A percentile compares a stretch with the other conserved stretches of the same genome.
Conservation (phyloP, 2,329 filamentous ascomycete genomes). For the Penicillium sp. region DNA sequence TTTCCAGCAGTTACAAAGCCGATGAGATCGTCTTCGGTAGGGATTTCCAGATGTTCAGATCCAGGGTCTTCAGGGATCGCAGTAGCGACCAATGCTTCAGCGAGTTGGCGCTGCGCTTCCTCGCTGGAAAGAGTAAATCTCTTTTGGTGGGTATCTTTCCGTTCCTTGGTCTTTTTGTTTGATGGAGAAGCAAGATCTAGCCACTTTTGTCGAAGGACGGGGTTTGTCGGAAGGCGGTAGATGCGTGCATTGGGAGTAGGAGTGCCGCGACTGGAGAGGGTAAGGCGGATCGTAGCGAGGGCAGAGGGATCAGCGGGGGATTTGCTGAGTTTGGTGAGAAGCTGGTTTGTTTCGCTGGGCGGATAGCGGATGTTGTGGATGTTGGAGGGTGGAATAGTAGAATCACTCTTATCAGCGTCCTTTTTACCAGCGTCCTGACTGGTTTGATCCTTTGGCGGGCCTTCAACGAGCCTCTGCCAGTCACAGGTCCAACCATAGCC, state of each 20-base stretch:
- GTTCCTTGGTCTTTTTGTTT: constrained; percentile 32
- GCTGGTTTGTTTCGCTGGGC: constrained; percentile 43
- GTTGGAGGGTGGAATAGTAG: constrained; percentile 35
- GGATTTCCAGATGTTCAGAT: constrained; percentile 62
- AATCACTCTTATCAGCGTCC: constrained; percentile 21
- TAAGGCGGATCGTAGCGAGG: constrained; percentile 69
- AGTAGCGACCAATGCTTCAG: constrained; percentile 46
- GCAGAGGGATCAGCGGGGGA: constrained; percentile 29
- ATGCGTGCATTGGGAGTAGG: constrained; percentile 76
- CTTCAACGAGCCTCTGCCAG: constrained; percentile 72
- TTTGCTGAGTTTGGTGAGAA: constrained; percentile 32
- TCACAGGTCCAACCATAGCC: constrained; percentile 84
- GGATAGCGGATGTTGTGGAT: constrained; percentile 49
- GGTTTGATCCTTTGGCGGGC: constrained; percentile 24
- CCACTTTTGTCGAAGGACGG: constrained; percentile 72
- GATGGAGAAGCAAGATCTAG: constrained; percentile 58
- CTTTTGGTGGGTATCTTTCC: not conserved
- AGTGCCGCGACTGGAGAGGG: constrained; percentile 71
- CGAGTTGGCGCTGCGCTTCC: constrained; percentile 37
- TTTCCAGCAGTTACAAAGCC: constrained; percentile 90
- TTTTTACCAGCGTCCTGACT: constrained; percentile 19
- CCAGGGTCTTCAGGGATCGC: constrained; percentile 47
- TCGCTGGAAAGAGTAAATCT: constrained; percentile 21
- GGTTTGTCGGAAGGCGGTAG: constrained; percentile 76
- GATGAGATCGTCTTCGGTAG: constrained; percentile 75